Evolutionary conservation across 768 basidiomycete genomes (phyloP).

Genomic region (Calocera cornea): DNA sequence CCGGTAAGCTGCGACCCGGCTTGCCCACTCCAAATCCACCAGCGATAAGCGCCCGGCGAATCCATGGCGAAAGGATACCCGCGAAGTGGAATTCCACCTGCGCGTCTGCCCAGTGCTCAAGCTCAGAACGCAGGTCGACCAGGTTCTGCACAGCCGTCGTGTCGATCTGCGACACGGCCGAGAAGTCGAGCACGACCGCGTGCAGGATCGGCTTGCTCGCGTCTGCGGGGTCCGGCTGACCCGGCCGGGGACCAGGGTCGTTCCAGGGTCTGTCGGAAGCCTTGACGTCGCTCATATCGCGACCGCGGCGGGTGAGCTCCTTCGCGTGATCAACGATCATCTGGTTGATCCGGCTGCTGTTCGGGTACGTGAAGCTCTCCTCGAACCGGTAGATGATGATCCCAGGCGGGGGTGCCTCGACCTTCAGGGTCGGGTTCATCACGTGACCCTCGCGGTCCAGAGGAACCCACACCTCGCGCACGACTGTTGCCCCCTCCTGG

Average conservation of each 20-base stretch:
- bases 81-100: constrained; percentile 92
- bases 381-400: constrained; percentile 84
- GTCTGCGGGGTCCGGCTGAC: constrained; percentile 24
- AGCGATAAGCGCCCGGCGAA: constrained; percentile 72
- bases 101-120: constrained; percentile 77
- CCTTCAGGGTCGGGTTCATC: constrained; percentile 53
- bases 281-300: constrained; percentile 50
- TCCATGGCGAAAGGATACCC: constrained; percentile 84
- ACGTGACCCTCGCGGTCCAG: constrained; percentile 37
- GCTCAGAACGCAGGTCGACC: constrained; percentile 71
- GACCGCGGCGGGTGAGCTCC: constrained; percentile 57
- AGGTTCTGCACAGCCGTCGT: constrained; percentile 84
- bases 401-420: constrained; percentile 70
- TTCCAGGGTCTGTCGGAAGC: constrained; percentile 84
- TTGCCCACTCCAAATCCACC: constrained; percentile 80
- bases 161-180: constrained; percentile 77
- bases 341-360: constrained; percentile 53
- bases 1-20: constrained; percentile 28
- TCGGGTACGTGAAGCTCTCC: constrained; percentile 80
- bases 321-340: constrained; percentile 72
- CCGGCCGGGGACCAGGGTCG: constrained; percentile 10
- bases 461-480: constrained; percentile 76
- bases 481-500: constrained; percentile 15
- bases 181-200: constrained; percentile 86
- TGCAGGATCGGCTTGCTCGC: constrained; percentile 50